phyloP scores from a whole-genome alignment of 345 rosid genomes.

The Xanthoceras sorbifolium region DNA sequence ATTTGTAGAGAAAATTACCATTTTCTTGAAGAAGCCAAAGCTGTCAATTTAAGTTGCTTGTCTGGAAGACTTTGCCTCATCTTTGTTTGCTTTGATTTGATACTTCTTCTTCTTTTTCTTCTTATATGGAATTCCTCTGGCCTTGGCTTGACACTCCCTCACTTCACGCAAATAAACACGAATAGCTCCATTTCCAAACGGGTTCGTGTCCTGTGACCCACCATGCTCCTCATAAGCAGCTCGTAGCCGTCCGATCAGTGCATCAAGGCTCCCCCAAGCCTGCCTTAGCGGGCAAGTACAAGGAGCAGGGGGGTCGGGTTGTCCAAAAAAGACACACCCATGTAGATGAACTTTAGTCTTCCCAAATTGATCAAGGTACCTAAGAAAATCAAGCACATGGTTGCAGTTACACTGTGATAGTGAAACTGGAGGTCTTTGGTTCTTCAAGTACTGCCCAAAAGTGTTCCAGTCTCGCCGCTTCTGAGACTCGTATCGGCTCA shows the following conservation, averaged over 20 bases:
- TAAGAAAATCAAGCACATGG: constrained; percentile 71
- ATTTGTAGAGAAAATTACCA: constrained; percentile 30
- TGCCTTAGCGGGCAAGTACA: constrained; percentile 79
- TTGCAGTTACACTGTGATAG: constrained; percentile 55
- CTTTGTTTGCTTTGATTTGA: constrained; percentile 41
- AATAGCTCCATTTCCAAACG: constrained; percentile 78
- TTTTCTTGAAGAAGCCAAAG: constrained; percentile 30
- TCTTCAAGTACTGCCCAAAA: constrained; percentile 77
- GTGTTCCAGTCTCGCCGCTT: constrained; percentile 87
- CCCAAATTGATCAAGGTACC: constrained; percentile 82
- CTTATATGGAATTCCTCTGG: constrained; percentile 78
- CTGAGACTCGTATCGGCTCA: constrained; percentile 86
- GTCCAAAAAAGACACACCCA: constrained; percentile 76
- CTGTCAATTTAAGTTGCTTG: constrained; percentile 10
- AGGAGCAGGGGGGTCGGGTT: constrained; percentile 83
- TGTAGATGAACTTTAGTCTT: constrained; percentile 80
- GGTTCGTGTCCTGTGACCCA: constrained; percentile 66
- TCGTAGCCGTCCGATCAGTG: constrained; percentile 78
- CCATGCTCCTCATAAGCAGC: constrained; percentile 87
- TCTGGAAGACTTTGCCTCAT: constrained; percentile 38
- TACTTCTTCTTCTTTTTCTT: constrained; percentile 78
- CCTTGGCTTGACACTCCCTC: constrained; percentile 79
- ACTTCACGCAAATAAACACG: constrained; percentile 74
- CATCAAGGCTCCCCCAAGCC: constrained; percentile 94
- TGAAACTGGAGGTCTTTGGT: constrained; percentile 67